Percentiles rank a stretch among this genome's conserved stretches.
phyloP scores from a whole-genome alignment of 2,329 filamentous ascomycete genomes.

The Celoporthe dispersa region DNA sequence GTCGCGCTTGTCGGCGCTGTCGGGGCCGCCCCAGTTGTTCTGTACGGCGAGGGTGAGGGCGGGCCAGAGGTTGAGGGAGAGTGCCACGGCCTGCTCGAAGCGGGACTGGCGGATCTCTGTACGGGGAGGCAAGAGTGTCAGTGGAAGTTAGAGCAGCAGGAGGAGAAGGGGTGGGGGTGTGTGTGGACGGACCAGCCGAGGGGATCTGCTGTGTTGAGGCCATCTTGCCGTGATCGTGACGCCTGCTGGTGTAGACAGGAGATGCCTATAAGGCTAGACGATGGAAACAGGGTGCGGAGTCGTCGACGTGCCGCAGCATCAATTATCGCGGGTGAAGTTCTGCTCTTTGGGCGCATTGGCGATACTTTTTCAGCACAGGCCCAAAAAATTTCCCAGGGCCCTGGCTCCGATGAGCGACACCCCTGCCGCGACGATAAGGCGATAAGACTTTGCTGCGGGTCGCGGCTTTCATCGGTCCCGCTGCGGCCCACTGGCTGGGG shows the following conservation, averaged over 20 bases:
- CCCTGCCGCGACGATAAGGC: background rate
- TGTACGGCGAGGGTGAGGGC: conserved; percentile 85
- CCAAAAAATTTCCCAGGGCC: background rate
- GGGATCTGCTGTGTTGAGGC: conserved; percentile 19
- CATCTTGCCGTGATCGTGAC: background rate
- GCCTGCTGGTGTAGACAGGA: background rate
- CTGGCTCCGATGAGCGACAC: background rate
- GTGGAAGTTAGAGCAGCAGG: background rate
- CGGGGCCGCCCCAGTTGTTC: conserved; percentile 85
- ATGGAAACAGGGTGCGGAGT: background rate
- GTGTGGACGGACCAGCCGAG: background rate
- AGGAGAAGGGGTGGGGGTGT: background rate
- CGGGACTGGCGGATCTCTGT: conserved; percentile 61
- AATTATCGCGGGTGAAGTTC: background rate
- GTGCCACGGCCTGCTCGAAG: conserved; percentile 87
- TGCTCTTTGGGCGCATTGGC: background rate
- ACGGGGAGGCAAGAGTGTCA: conserved; percentile 17
- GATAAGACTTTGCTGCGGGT: background rate
- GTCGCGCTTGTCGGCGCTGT: conserved; percentile 85
- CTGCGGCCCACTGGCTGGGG: background rate
- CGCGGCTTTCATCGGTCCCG: background rate
- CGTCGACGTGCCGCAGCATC: background rate
- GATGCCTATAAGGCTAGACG: background rate
- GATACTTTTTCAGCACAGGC: background rate
- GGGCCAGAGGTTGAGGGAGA: conserved; percentile 85